These are phyloP conservation scores for Excoecaria cochinchinensis DNA, from an alignment of 345 rosid species.

Conservation along the genomic window DNA sequence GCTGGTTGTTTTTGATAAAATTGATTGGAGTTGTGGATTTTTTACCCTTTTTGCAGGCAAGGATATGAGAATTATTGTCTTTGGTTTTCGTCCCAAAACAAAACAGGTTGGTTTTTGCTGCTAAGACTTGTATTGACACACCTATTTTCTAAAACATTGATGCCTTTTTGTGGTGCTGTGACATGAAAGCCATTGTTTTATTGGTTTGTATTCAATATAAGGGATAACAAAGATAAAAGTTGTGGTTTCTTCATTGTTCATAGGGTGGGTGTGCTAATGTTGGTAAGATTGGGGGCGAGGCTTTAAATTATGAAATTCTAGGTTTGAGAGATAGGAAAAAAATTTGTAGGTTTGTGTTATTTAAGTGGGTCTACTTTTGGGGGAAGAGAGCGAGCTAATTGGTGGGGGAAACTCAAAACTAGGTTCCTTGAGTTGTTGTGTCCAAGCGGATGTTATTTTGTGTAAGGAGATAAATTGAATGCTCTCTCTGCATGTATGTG, in stretches of 20 bases:
- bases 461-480: not conserved
- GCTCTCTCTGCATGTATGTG: not conserved
- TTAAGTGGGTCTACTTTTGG: not conserved
- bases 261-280: not conserved
- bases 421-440: not conserved
- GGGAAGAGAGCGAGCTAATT: not conserved
- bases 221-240: not conserved
- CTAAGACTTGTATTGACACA: constrained; percentile 1
- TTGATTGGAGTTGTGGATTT: not conserved
- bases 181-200: not conserved
- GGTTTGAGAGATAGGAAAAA: not conserved
- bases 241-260: not conserved
- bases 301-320: not conserved
- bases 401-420: not conserved
- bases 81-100: constrained; percentile 84
- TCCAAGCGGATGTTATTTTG: no score
- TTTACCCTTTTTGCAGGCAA: constrained; percentile 59
- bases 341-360: not conserved
- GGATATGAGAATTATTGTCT: constrained; percentile 93
- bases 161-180: not conserved
- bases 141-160: constrained; percentile 1
- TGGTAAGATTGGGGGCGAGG: not conserved
- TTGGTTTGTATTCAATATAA: not conserved
- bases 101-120: constrained; percentile 60
- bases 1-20: not conserved